Conservation (phyloP, 2,329 filamentous ascomycete genomes). For the Tolypocladium ophioglossoides region DNA sequence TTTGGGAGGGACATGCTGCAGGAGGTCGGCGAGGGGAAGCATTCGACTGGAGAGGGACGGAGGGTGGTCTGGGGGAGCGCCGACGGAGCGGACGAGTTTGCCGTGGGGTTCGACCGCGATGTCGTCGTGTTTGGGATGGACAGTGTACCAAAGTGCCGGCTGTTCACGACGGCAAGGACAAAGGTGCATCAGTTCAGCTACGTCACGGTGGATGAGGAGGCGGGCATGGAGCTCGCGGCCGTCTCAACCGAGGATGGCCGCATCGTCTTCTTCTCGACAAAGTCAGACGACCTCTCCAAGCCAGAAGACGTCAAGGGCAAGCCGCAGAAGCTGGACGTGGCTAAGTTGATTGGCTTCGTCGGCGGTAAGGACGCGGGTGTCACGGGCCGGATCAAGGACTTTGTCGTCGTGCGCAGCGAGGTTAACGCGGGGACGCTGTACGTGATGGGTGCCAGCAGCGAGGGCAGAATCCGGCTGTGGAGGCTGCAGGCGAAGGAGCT, state of each 20-base stretch:
- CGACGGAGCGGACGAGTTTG: slow-evolving; percentile 69
- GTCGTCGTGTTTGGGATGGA: slow-evolving; percentile 81
- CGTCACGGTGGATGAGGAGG: slow-evolving; percentile 39
- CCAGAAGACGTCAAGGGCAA: slow-evolving; percentile 22
- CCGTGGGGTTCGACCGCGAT: slow-evolving; percentile 80
- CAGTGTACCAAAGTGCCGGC: slow-evolving; percentile 65
- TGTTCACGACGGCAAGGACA: slow-evolving; percentile 55
- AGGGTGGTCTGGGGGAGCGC: slow-evolving; percentile 69
- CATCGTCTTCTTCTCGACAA: slow-evolving; percentile 72
- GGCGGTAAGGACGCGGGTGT: slow-evolving; percentile 64
- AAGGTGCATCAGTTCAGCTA: slow-evolving; percentile 82
- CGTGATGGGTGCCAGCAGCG: slow-evolving; percentile 69
- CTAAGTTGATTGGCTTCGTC: slow-evolving; percentile 62
- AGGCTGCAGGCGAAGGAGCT: slow-evolving; percentile 38
- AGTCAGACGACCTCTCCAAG: slow-evolving; percentile 31
- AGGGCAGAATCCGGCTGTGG: slow-evolving; percentile 79
- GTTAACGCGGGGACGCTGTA: slow-evolving; percentile 32
- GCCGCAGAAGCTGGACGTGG: slow-evolving; percentile 36
- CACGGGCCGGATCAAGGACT: slow-evolving; percentile 75
- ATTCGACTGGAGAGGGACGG: slow-evolving; percentile 71
- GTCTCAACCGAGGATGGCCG: slow-evolving; percentile 86
- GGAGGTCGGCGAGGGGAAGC: slow-evolving; percentile 65
- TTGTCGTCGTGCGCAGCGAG: slow-evolving; percentile 49
- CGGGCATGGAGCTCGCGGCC: slow-evolving; percentile 45
- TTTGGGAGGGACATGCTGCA: slow-evolving; percentile 65